Conservation (phyloP, 768 basidiomycete species). For the Mycena belliarum region DNA sequence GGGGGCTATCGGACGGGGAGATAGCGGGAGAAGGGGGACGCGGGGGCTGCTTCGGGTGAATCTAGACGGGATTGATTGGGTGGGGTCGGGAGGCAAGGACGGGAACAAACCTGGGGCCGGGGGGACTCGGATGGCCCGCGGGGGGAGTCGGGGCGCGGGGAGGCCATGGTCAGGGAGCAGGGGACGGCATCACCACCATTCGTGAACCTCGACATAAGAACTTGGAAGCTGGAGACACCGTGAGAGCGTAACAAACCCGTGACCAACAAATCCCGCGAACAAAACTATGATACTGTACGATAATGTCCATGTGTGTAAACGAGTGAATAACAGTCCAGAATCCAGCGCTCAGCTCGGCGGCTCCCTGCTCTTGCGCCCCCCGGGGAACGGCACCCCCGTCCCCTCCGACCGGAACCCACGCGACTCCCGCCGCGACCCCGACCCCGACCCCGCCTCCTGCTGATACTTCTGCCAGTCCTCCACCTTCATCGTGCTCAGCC, state of each 20-base stretch:
- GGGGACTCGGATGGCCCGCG: neutral
- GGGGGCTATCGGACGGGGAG: neutral
- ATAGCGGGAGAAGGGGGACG: neutral
- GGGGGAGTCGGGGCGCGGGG: neutral
- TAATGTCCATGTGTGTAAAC: conserved; percentile 14
- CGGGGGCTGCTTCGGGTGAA: conserved; percentile 7
- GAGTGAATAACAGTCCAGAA: conserved; percentile 19
- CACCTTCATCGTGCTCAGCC: conserved; percentile 76
- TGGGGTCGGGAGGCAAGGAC: neutral
- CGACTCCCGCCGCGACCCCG: conserved; percentile 36
- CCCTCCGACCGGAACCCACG: conserved; percentile 28
- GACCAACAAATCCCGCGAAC: neutral
- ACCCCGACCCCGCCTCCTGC: conserved; percentile 41
- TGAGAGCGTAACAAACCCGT: too few relatives aligned
- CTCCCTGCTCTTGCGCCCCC: conserved; percentile 39
- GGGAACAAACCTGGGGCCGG: neutral
- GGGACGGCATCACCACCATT: neutral
- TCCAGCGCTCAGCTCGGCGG: conserved; percentile 31
- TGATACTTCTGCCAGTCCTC: conserved; percentile 85
- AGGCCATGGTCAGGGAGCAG: neutral
- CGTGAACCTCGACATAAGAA: too few relatives aligned
- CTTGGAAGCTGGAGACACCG: too few relatives aligned
- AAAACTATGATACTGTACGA: conserved; percentile 14
- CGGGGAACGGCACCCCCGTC: conserved; percentile 60
- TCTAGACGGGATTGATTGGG: conserved; percentile 3